Conservation (phyloP, 441 rosid species). For the Adansonia rubrostipa region DNA sequence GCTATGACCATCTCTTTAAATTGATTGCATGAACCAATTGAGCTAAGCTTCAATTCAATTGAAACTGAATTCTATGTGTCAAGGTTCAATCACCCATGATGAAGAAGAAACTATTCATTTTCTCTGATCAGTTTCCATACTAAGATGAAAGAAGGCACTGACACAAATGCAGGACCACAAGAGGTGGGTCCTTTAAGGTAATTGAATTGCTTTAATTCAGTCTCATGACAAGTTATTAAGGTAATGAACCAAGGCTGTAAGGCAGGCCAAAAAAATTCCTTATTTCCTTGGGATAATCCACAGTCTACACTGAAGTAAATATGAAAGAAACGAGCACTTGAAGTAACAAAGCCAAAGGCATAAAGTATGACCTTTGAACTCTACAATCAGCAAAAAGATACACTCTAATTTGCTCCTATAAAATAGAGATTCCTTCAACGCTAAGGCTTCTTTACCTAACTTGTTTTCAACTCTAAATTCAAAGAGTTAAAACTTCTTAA, state of each 20-base stretch:
- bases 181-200: no score
- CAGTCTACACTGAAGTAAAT: neutral
- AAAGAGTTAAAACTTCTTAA: neutral
- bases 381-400: neutral
- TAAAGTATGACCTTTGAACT: neutral
- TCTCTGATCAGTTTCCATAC: no score
- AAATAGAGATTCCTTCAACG: slow-evolving; percentile 9
- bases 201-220: no score
- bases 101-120: no score
- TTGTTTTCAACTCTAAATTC: slow-evolving; percentile 1
- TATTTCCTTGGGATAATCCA: neutral
- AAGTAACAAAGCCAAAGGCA: neutral
- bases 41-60: no score
- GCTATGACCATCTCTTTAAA: no score
- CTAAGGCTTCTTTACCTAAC: neutral
- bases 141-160: no score
- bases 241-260: neutral
- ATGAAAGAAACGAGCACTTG: neutral
- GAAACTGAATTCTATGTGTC: no score
- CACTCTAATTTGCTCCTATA: neutral
- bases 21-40: no score
- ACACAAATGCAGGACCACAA: no score
- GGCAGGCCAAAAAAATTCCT: neutral
- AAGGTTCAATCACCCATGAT: no score
- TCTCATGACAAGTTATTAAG: no score